These are phyloP conservation scores for Candida methanosorbosa DNA, from an alignment of 805 yeast genomes.

Conservation along the genomic window DNA sequence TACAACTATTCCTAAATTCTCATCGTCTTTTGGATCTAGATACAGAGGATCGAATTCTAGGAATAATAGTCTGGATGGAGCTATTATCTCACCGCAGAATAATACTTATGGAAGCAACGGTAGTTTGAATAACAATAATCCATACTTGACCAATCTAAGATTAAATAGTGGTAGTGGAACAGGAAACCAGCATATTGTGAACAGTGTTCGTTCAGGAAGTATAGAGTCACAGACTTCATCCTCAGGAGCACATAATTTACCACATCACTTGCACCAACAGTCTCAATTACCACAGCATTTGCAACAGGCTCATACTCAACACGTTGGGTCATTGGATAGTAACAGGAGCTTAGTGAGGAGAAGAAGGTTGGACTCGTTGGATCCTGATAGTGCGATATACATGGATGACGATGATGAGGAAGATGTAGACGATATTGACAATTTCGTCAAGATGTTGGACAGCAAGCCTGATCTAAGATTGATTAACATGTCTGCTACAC, in stretches of 20 bases:
- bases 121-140: no score
- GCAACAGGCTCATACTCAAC: no score
- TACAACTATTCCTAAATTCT: conserved; percentile 43
- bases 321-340: neutral
- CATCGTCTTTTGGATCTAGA: conserved; percentile 68
- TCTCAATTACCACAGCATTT: no score
- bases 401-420: conserved; percentile 2
- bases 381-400: no score
- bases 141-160: no score
- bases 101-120: no score
- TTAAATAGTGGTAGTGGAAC: no score
- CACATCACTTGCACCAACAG: neutral
- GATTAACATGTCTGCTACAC: neutral
- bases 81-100: neutral
- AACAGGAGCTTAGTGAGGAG: neutral
- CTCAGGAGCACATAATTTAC: neutral
- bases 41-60: conserved; percentile 15
- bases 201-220: no score
- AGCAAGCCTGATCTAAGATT: conserved; percentile 27
- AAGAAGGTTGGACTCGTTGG: conserved; percentile 2
- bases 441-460: conserved; percentile 26
- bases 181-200: no score
- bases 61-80: conserved; percentile 21
- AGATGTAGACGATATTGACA: conserved; percentile 24
- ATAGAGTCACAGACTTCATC: no score